Evolutionary conservation across 768 basidiomycete species (phyloP).

Genomic region (Phallus indusiatus): DNA sequence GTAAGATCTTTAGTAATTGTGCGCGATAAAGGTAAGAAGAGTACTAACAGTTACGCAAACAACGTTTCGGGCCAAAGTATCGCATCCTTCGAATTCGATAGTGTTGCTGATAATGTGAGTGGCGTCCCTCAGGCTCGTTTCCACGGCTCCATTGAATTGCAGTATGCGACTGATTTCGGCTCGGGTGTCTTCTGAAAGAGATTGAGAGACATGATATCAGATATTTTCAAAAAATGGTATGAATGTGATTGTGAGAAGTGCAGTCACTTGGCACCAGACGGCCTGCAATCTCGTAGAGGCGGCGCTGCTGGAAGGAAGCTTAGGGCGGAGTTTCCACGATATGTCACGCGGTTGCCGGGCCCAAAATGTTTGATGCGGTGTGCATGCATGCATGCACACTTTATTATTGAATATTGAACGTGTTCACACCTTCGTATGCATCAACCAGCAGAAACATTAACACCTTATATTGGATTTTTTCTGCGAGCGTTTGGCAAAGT

Average conservation of each 20-base stretch:
- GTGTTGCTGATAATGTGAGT: slow-evolving; percentile 55
- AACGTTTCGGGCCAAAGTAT: slow-evolving; percentile 27
- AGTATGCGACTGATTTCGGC: slow-evolving; percentile 40
- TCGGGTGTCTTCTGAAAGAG: slow-evolving; percentile 5
- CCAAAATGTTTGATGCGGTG: no score
- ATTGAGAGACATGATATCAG: slow-evolving; percentile 8
- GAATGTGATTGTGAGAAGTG: not conserved
- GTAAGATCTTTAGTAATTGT: slow-evolving; percentile 2
- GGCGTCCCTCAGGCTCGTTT: slow-evolving; percentile 24
- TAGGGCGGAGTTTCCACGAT: no score
- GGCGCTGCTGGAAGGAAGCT: no score
- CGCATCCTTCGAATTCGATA: slow-evolving; percentile 44
- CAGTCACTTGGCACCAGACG: no score
- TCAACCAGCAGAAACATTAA: no score
- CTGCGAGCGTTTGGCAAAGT: no score
- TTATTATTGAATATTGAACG: no score
- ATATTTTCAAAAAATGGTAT: slow-evolving; percentile 12
- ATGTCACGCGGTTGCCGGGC: no score
- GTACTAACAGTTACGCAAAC: slow-evolving; percentile 32
- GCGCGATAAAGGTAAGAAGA: not conserved
- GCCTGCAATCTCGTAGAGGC: no score
- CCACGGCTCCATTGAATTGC: slow-evolving; percentile 40
- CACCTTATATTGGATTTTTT: no score
- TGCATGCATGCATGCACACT: no score
- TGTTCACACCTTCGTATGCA: no score